Evolutionary conservation across 192 early-diverging fungal species (phyloP).

Genomic region (Coemansia sp.): DNA sequence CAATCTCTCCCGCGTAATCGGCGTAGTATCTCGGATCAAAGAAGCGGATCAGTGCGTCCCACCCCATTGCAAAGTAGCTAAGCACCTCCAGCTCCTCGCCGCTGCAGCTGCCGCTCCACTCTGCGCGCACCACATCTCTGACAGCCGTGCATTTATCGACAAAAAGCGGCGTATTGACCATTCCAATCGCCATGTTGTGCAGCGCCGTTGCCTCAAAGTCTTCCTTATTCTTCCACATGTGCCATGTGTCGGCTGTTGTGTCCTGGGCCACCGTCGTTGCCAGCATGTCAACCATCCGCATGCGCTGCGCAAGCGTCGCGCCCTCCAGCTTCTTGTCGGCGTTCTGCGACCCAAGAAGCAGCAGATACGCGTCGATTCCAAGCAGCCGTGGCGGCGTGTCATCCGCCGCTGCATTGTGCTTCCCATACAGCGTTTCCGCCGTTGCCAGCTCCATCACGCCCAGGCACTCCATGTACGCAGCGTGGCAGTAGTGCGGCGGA

Average conservation of each 20-base stretch:
- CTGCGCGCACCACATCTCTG: constrained; percentile 12
- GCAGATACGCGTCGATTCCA: constrained; percentile 61
- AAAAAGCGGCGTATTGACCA: constrained; percentile 65
- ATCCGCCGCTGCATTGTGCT: constrained; percentile 1
- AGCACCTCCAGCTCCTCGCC: constrained; percentile 13
- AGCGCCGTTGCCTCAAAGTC: constrained; percentile 34
- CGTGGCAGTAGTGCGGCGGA: constrained; percentile 62
- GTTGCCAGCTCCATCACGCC: constrained; percentile 23
- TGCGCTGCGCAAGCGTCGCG: constrained; percentile 60
- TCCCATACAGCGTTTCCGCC: constrained; percentile 5
- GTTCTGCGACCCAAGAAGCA: constrained; percentile 68
- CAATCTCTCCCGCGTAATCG: constrained; percentile 49
- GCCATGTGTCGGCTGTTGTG: constrained; percentile 42
- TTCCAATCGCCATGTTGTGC: constrained; percentile 57
- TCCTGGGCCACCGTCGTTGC: constrained; percentile 43
- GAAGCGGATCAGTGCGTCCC: constrained; percentile 75
- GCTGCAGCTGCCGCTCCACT: constrained; percentile 10
- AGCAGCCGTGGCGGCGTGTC: constrained; percentile 25
- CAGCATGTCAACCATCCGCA: constrained; percentile 72
- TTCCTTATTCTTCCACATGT: constrained; percentile 36
- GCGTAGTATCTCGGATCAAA: constrained; percentile 77
- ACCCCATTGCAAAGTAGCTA: constrained; percentile 75
- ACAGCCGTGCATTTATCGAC: constrained; percentile 63
- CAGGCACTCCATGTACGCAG: constrained; percentile 47
- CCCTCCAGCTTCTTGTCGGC: constrained; percentile 68